Base-by-base conservation (phyloP, 179 eudicot genomes). In the Gypsophila paniculata region DNA sequence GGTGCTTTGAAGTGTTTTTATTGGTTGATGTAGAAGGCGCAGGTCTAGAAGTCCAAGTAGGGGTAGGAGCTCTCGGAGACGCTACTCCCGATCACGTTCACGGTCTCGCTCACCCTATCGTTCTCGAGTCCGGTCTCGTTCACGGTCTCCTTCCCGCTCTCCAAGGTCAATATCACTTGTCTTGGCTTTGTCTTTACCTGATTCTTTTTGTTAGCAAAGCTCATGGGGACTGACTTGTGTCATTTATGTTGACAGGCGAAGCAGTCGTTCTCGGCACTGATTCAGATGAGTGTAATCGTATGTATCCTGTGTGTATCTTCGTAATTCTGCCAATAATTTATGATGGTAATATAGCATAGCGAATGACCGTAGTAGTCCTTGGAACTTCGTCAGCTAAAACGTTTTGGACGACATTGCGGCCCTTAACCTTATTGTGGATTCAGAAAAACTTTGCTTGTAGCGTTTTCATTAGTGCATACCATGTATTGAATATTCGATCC, bases 31-130 rank as follows among this genome's bases (percentile, higher is more conserved):
- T 80, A 93, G 98, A 76, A 84, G 97, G 77, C 70, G 77, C 79
- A 81, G 91, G 73, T 87, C 75, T 62, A 91, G 92, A 77, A 94
- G 99, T 75, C 96, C 86, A 72, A 86, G 91, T 69, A 86, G 91
- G 74, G 86, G 83, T 54, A 82, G 85, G 84, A 86, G 91, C 82
- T 87, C 92, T 39, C 80, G 92, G 22, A 86, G 88, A 78, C 29
- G 71, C 72, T 62, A 67, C 72, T 89, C 91, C 5, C 85, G 87
- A 3, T 89, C 97, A 4, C 83, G 78, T 2, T 84, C 87, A 7
- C 80, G 61, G 2, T 85, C 95, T 17, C 76, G 63, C 29, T 86
- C 96, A 7, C 83, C 46, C 13, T 71, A 87, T 14, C 86, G 70
- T 15, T 82, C 88, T 34, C 75, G 68, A 48, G 80, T 88, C 22